Percentiles rank a stretch among this genome's conserved stretches.
phyloP scores from a whole-genome alignment of 176 grass and related monocot genomes.

The Musa itinerans region DNA sequence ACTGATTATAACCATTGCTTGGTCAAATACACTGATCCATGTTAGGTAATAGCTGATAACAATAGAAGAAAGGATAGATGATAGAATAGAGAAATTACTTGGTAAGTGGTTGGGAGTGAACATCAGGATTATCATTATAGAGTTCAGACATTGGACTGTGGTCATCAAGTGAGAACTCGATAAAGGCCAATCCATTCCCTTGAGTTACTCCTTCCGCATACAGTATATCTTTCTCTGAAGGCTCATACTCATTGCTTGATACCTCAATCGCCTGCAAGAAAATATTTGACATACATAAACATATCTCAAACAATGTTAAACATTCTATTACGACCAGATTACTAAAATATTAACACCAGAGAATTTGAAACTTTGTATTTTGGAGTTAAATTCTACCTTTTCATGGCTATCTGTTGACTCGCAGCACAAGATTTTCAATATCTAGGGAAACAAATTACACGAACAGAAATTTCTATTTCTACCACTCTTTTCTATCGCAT shows the following conservation, averaged over 20 bases:
- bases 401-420: no score
- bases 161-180: conserved; percentile 84
- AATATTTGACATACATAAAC: no score
- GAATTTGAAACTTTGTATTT: no score
- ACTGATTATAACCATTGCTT: not conserved
- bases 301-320: no score
- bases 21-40: not conserved
- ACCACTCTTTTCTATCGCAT: no score
- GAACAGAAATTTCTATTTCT: no score
- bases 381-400: no score
- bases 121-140: conserved; percentile 58
- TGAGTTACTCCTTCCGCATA: conserved; percentile 93
- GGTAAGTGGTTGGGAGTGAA: conserved; percentile 46
- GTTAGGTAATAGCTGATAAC: not conserved
- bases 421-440: no score
- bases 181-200: conserved; percentile 83
- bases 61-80: not conserved
- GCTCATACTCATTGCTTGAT: conserved; percentile 96
- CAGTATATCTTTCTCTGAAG: conserved; percentile 86
- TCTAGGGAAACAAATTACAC: no score
- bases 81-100: conserved; percentile 38
- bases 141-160: conserved; percentile 74
- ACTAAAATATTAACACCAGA: no score
- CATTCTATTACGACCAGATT: no score
- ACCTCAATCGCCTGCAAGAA: conserved; percentile 73